Conservation (phyloP, 1,139 yeast species). For the Taphrina confusa region DNA sequence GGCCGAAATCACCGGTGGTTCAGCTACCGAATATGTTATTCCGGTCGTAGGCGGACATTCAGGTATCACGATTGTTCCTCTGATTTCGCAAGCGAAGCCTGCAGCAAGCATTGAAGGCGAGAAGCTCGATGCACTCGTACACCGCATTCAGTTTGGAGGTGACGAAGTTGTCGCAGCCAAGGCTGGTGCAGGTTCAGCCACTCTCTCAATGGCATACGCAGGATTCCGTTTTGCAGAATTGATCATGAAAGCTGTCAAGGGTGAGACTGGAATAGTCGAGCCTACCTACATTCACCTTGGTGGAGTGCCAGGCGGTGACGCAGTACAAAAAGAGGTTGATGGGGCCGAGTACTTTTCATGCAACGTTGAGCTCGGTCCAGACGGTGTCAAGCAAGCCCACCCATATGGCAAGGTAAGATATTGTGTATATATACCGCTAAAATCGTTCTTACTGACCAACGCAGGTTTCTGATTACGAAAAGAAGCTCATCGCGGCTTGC, state of each 20-base stretch:
- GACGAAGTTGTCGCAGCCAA: constrained; percentile 98
- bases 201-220: constrained; percentile 98
- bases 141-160: constrained; percentile 98
- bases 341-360: constrained; percentile 93
- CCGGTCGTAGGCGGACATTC: constrained; percentile 96
- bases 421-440: no score
- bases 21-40: constrained; percentile 49
- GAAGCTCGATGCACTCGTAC: constrained; percentile 64
- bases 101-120: constrained; percentile 54
- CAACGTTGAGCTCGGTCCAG: constrained; percentile 73
- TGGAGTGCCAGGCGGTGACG: constrained; percentile 60
- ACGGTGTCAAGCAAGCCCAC: constrained; percentile 34
- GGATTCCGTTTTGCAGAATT: constrained; percentile 54
- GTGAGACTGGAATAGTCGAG: constrained; percentile 50
- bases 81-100: constrained; percentile 69
- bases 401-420: constrained; percentile 25
- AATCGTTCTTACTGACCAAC: background rate
- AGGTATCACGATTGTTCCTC: constrained; percentile 96
- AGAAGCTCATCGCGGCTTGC: constrained; percentile 58
- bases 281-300: constrained; percentile 56
- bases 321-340: constrained; percentile 62
- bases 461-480: constrained; percentile 78
- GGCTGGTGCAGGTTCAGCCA: constrained; percentile 98
- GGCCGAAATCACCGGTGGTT: constrained; percentile 67
- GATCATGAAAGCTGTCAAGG: constrained; percentile 35